phyloP scores from a whole-genome alignment of 306 rosid genomes.

The Cucurbita argyrosperma region DNA sequence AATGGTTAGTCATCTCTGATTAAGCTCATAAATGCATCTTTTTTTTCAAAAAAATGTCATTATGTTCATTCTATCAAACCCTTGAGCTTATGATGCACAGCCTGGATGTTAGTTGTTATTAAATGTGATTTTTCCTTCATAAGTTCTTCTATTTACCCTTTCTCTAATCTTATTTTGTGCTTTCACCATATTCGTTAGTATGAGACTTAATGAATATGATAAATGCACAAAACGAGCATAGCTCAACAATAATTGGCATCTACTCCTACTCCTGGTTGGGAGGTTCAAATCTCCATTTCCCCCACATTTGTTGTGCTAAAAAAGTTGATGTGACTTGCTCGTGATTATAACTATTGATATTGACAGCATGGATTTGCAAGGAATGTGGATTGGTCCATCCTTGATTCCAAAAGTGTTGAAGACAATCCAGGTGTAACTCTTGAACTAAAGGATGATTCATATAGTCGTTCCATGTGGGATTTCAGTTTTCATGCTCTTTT shows the following conservation, averaged over 20 bases:
- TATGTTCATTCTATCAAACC: background rate
- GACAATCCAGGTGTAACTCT: slow-evolving; percentile 61
- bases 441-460: slow-evolving; percentile 67
- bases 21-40: background rate
- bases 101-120: background rate
- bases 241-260: too few species aligned
- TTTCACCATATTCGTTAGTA: background rate
- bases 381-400: slow-evolving; percentile 73
- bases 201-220: too few species aligned
- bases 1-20: too few species aligned
- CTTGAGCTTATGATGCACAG: background rate
- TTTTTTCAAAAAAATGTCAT: background rate
- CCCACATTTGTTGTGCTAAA: too few species aligned
- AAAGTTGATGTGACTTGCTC: background rate
- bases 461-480: slow-evolving; percentile 89
- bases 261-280: too few species aligned
- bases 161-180: background rate
- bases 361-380: slow-evolving; percentile 87
- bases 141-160: background rate
- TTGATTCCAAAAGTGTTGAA: slow-evolving; percentile 54
- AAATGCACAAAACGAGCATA: too few species aligned
- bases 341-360: slow-evolving; percentile 8
- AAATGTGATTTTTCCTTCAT: background rate
- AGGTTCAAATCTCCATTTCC: too few species aligned
- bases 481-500: slow-evolving; percentile 75